Conservation (phyloP, 177 flowering plant genomes). For the Vitis hybrid region DNA sequence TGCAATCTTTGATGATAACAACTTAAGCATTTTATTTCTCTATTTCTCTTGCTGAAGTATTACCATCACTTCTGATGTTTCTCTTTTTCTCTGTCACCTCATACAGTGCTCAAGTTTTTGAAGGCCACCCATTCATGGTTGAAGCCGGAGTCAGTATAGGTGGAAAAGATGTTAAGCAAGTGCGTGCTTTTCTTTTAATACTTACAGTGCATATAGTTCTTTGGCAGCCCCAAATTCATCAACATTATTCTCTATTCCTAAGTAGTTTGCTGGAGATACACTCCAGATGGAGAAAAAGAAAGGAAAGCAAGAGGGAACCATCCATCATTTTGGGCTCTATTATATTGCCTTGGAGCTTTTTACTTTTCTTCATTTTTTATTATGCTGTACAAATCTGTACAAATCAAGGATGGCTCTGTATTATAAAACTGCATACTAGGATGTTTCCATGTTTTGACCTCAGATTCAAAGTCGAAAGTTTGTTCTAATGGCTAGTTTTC, state of each 20-base stretch:
- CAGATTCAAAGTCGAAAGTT: too few relatives aligned
- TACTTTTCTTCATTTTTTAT: background rate
- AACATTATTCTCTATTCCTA: background rate
- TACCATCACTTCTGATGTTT: slow-evolving; percentile 3
- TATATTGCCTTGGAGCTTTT: background rate
- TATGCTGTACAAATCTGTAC: background rate
- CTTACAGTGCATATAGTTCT: background rate
- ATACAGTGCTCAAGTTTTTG: slow-evolving; percentile 94
- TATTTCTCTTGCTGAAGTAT: slow-evolving; percentile 5
- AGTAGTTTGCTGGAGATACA: background rate
- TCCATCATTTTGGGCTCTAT: background rate
- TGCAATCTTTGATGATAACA: background rate
- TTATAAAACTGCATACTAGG: background rate
- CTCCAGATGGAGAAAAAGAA: background rate
- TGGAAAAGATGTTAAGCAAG: slow-evolving; percentile 98
- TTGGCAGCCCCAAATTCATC: background rate
- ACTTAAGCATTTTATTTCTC: background rate
- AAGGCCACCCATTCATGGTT: slow-evolving; percentile 97
- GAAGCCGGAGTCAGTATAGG: slow-evolving; percentile 98
- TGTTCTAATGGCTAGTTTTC: too few relatives aligned
- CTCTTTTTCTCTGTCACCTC: slow-evolving; percentile 7
- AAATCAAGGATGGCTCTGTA: background rate
- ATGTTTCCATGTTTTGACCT: too few relatives aligned
- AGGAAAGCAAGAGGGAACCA: background rate
- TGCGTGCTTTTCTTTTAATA: slow-evolving; percentile 28